These are phyloP conservation scores for Malus asiatica DNA, from an alignment of 306 rosid species.

Conservation along the genomic window DNA sequence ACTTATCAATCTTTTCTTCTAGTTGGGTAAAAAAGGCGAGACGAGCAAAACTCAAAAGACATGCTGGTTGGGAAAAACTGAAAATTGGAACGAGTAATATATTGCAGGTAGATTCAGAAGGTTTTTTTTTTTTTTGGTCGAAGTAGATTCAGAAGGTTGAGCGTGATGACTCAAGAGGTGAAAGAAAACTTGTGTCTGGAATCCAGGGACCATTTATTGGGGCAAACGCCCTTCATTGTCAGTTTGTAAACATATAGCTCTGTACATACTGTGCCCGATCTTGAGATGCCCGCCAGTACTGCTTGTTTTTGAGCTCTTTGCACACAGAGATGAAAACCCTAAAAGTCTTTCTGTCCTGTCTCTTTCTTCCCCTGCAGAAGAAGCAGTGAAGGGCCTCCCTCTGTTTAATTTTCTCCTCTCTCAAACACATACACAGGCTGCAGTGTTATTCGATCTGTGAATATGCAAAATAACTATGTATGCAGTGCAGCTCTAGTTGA, in stretches of 20 bases:
- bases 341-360: conserved; percentile 4
- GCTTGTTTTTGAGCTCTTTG: conserved; percentile 18
- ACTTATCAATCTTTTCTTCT: too few species aligned
- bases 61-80: not conserved
- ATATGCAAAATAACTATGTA: too few species aligned
- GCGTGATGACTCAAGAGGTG: conserved; percentile 34
- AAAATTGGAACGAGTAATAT: not conserved
- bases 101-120: not conserved
- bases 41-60: too few species aligned
- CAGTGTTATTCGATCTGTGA: not conserved
- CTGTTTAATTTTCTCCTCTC: not conserved
- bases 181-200: conserved; percentile 24
- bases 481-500: too few species aligned
- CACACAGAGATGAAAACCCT: conserved; percentile 5
- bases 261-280: conserved; percentile 7
- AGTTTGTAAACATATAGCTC: not conserved
- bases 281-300: conserved; percentile 27
- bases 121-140: not conserved
- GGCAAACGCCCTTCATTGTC: conserved; percentile 1
- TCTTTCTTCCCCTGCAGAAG: conserved; percentile 5
- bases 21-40: too few species aligned
- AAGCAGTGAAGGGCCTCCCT: not conserved
- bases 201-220: conserved; percentile 53
- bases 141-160: conserved; percentile 10
- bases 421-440: not conserved